A percentile compares a stretch with the other conserved stretches of the same genome.
Evolutionary conservation across 345 rosid genomes (phyloP).

Genomic region (Punica granatum): DNA sequence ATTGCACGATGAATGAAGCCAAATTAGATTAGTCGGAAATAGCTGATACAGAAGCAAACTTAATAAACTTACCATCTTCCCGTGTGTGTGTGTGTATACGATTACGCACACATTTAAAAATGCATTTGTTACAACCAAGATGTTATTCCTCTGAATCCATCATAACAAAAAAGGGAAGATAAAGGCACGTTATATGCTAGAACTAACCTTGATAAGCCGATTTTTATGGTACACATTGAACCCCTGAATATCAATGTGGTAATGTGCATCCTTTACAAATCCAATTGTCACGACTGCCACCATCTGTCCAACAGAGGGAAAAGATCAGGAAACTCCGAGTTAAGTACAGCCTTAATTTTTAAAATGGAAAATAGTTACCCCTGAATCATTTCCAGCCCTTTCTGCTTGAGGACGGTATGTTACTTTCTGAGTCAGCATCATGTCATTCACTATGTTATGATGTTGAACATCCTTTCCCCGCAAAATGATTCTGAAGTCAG

Average conservation of each 20-base stretch:
- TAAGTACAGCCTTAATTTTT: neutral
- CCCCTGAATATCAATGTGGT: constrained; percentile 70
- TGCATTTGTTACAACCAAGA: neutral
- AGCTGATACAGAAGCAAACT: neutral
- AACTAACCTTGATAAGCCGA: constrained; percentile 61
- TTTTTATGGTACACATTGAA: constrained; percentile 81
- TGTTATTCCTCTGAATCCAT: neutral
- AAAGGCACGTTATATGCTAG: neutral
- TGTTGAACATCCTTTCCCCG: constrained; percentile 52
- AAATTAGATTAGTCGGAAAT: neutral
- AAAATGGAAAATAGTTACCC: constrained; percentile 20
- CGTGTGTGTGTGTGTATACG: too few species aligned
- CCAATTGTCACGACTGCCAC: constrained; percentile 50
- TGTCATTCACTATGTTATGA: constrained; percentile 50
- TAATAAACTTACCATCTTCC: neutral
- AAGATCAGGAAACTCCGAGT: neutral
- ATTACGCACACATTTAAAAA: neutral
- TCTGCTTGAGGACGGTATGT: constrained; percentile 45
- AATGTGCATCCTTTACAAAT: constrained; percentile 70
- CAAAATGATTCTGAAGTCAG: constrained; percentile 42
- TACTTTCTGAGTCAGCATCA: constrained; percentile 36
- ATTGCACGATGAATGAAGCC: neutral
- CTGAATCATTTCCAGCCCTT: constrained; percentile 14
- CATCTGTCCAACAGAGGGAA: constrained; percentile 28
- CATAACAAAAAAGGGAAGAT: neutral